Evolutionary conservation across 2,329 filamentous ascomycete species (phyloP).

Genomic region (Capronia americana): DNA sequence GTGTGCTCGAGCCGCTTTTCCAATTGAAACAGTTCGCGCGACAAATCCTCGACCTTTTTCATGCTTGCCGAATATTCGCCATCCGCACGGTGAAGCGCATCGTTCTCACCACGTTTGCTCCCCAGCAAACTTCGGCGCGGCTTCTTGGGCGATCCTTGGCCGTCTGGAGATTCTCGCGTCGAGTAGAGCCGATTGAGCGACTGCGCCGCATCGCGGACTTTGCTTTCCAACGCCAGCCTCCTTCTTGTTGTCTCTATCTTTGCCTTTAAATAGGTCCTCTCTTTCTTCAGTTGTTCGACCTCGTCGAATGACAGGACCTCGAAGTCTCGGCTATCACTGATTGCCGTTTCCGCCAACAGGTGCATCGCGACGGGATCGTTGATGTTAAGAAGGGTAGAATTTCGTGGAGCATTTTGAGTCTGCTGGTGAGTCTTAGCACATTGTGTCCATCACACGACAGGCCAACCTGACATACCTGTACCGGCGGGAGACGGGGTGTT

Average conservation of each 20-base stretch:
- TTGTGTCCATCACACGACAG: background rate
- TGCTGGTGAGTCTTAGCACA: slow-evolving; percentile 22
- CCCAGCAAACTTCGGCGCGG: slow-evolving; percentile 58
- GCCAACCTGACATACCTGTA: slow-evolving; percentile 11
- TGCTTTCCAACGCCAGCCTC: slow-evolving; percentile 86
- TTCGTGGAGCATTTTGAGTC: slow-evolving; percentile 24
- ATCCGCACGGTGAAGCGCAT: slow-evolving; percentile 63
- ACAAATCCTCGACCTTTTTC: slow-evolving; percentile 83
- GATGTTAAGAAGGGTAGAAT: slow-evolving; percentile 43
- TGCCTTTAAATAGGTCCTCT: slow-evolving; percentile 72
- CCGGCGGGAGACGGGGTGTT: slow-evolving; percentile 24
- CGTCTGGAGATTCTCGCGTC: slow-evolving; percentile 52
- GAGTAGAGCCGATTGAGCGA: slow-evolving; percentile 83
- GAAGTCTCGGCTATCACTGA: slow-evolving; percentile 84
- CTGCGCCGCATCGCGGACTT: slow-evolving; percentile 89
- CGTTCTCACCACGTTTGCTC: slow-evolving; percentile 48
- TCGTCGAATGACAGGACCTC: slow-evolving; percentile 90
- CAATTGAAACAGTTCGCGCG: slow-evolving; percentile 77
- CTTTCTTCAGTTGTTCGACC: slow-evolving; percentile 88
- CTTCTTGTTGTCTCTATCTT: slow-evolving; percentile 82
- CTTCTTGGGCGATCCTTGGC: slow-evolving; percentile 57
- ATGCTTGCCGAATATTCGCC: slow-evolving; percentile 76
- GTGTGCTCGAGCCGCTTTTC: slow-evolving; percentile 78
- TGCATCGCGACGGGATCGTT: slow-evolving; percentile 79
- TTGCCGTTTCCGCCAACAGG: slow-evolving; percentile 88